Percentiles rank a stretch among this genome's conserved stretches.
phyloP scores from a whole-genome alignment of 2,329 filamentous ascomycete species.

The Coniochaeta prunicola region DNA sequence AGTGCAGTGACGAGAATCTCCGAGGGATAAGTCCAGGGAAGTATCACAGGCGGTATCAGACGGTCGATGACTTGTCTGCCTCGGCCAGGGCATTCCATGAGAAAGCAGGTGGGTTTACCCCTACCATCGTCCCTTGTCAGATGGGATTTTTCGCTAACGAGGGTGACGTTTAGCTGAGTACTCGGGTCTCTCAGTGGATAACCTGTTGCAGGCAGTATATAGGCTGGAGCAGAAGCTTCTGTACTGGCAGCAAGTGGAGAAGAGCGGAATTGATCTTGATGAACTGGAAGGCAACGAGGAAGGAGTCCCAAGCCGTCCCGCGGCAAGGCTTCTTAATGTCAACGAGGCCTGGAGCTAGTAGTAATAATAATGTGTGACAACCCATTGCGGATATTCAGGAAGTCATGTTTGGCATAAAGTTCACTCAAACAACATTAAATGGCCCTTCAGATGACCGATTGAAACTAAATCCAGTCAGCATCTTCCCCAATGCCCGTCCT shows the following conservation, averaged over 20 bases:
- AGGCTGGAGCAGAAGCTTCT: slow-evolving; percentile 28
- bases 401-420: no score
- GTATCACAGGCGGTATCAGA: slow-evolving; percentile 26
- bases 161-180: slow-evolving; percentile 19
- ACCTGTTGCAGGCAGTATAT: slow-evolving; percentile 25
- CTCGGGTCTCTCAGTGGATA: slow-evolving; percentile 25
- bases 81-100: slow-evolving; percentile 32
- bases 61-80: slow-evolving; percentile 32
- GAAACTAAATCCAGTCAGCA: no score
- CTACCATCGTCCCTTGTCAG: background rate
- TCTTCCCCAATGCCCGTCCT: no score
- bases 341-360: background rate
- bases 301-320: background rate
- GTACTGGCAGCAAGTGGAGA: slow-evolving; percentile 22
- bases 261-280: slow-evolving; percentile 37
- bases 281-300: slow-evolving; percentile 43
- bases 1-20: background rate
- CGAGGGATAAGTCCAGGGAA: slow-evolving; percentile 22
- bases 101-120: slow-evolving; percentile 16
- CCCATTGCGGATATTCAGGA: background rate
- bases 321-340: background rate
- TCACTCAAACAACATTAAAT: no score
- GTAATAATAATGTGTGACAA: background rate
- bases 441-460: no score
- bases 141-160: background rate